Base-by-base conservation (phyloP, 2,329 filamentous ascomycete genomes). In the Colletotrichum abscissum region DNA sequence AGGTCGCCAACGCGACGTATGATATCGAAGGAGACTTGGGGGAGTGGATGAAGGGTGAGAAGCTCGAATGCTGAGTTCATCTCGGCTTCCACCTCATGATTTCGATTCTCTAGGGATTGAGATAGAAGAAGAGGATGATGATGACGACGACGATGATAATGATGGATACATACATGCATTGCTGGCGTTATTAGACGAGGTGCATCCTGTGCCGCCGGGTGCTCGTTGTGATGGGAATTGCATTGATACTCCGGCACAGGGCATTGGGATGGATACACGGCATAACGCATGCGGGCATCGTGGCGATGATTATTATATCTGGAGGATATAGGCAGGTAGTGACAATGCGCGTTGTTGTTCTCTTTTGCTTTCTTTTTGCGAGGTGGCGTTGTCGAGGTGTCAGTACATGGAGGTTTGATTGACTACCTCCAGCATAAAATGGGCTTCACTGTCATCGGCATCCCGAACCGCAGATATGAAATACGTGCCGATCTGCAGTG, bases 1-100 rank as follows among this genome's bases (percentile, higher is more conserved):
- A 80, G 69, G 83, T 82, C 46, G 83, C 83, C 58, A 85, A 85
- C 71, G 82, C 83, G 42, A 85, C 83, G 22, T 85, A 85, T 76
- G 79, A 82, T 67, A 79, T 84, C 63, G 81, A 81, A 69, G 82
- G 82, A 57, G 83, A 85, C 75, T 73, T 85, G 76, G 80, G 82
- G 76, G 81, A 84, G 69, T 74, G 76, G 72, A 69, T 83, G 16
- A 22, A 54, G 52, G 26, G 62, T 19, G 56, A 54, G 3, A 57
- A 52, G 22, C n/a, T 14, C 8, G 12, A 56, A 49, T 26, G 52
- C 24, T 28, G 26, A 22, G 3, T 46, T n/a, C 19, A n/a, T 33
- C 6, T 46, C n/a, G 42, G 42, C 16, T 46, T 19, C 5, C 33
- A 9, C 42, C 16, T 46, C 5, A 8, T n/a, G 16, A 7, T 3